Conservation (phyloP, 768 basidiomycete species). For the Rhizopogon vinicolor region DNA sequence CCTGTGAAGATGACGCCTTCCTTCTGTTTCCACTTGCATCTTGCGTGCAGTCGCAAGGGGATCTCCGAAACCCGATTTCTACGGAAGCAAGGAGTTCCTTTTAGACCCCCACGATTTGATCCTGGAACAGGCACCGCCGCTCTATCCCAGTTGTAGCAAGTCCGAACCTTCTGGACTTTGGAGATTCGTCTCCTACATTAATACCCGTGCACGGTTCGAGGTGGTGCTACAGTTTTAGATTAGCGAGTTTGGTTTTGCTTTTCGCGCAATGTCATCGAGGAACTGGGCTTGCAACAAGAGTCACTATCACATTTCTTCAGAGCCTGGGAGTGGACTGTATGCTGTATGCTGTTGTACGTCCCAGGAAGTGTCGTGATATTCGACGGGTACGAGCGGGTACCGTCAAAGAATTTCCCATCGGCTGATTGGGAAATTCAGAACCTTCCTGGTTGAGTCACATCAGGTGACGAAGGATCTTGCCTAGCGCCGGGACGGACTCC, state of each 20-base stretch:
- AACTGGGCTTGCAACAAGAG: too few species aligned
- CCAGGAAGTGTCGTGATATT: not conserved
- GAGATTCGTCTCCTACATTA: not conserved
- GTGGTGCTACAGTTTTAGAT: not conserved
- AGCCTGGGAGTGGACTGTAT: not conserved
- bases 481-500: not conserved
- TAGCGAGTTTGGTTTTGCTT: not conserved
- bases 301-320: not conserved
- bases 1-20: not conserved
- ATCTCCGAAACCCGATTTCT: slow-evolving; percentile 3
- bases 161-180: not conserved
- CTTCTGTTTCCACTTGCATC: not conserved
- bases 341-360: not conserved
- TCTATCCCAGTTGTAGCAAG: not conserved
- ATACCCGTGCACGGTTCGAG: too few species aligned
- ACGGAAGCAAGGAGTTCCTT: slow-evolving; percentile 2
- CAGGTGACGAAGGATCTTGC: not conserved
- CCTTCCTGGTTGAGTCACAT: not conserved
- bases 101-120: not conserved
- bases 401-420: not conserved
- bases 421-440: not conserved
- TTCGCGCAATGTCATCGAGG: not conserved
- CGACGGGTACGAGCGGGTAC: not conserved
- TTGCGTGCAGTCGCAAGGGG: slow-evolving; percentile 1
- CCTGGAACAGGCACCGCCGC: not conserved